Evolutionary conservation across 2,329 filamentous ascomycete genomes (phyloP).

Genomic region (Davidsoniella virescens): DNA sequence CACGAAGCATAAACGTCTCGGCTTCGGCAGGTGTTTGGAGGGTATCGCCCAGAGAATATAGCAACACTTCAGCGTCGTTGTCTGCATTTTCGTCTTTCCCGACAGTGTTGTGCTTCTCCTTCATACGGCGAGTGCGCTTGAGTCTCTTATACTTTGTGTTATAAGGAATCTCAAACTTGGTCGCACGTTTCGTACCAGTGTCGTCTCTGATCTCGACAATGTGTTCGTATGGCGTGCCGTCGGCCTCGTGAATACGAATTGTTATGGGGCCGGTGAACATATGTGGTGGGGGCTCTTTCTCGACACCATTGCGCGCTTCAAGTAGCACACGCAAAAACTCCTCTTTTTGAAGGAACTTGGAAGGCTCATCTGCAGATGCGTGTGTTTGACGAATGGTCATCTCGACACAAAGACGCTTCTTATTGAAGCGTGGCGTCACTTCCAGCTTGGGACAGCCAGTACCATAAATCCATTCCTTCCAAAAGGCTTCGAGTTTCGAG

Average conservation of each 20-base stretch:
- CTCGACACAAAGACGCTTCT: slow-evolving; percentile 90
- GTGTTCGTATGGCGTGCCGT: slow-evolving; percentile 95
- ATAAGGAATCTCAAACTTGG: slow-evolving; percentile 87
- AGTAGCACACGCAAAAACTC: slow-evolving; percentile 76
- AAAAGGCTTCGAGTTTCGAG: slow-evolving; percentile 75
- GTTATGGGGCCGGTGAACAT: slow-evolving; percentile 94
- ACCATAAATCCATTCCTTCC: slow-evolving; percentile 80
- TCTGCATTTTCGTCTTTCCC: slow-evolving; percentile 17
- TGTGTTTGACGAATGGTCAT: slow-evolving; percentile 73
- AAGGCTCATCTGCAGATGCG: slow-evolving; percentile 22
- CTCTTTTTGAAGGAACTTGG: slow-evolving; percentile 39
- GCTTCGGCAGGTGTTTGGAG: slow-evolving; percentile 70
- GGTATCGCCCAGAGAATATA: slow-evolving; percentile 83
- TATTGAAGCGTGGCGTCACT: slow-evolving; percentile 84
- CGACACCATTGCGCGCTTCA: slow-evolving; percentile 56
- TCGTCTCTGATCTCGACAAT: slow-evolving; percentile 90
- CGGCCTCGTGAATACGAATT: slow-evolving; percentile 91
- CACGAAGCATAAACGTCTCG: slow-evolving; percentile 65
- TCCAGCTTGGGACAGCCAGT: slow-evolving; percentile 80
- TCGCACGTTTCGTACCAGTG: slow-evolving; percentile 42
- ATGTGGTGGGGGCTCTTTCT: slow-evolving; percentile 52
- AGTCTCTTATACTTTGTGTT: slow-evolving; percentile 98
- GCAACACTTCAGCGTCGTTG: slow-evolving; percentile 40
- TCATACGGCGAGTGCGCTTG: slow-evolving; percentile 71
- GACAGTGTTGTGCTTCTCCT: slow-evolving; percentile 45